Conservation (phyloP, 805 yeast genomes). For the Candida palmyrensis region DNA sequence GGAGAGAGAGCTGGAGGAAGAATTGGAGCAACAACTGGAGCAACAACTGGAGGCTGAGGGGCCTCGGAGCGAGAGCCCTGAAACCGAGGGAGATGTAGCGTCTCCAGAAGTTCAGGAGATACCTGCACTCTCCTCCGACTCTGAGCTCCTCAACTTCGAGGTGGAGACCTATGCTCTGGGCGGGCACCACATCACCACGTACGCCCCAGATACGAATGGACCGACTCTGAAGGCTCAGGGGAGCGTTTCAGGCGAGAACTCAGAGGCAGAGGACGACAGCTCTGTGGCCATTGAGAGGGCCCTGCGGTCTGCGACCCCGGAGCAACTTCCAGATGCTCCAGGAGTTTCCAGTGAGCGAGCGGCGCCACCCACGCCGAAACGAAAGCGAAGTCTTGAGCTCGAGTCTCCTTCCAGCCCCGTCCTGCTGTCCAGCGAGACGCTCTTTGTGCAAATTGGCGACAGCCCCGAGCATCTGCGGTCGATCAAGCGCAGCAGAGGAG, state of each 20-base stretch:
- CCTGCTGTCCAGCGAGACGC: background rate
- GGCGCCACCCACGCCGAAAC: background rate
- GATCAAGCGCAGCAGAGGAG: too few relatives aligned
- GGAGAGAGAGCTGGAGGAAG: constrained; percentile 2
- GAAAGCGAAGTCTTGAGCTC: too few relatives aligned
- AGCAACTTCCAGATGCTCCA: too few relatives aligned
- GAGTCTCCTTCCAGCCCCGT: too few relatives aligned
- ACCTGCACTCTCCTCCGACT: constrained; percentile 1
- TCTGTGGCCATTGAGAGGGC: constrained; percentile 3
- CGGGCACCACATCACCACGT: background rate
- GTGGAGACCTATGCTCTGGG: background rate
- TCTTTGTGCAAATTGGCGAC: background rate
- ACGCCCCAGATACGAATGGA: background rate
- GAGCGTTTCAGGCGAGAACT: constrained; percentile 2
- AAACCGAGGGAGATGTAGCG: constrained; percentile 2
- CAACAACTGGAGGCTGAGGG: background rate
- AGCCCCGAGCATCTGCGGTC: too few relatives aligned
- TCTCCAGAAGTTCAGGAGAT: background rate
- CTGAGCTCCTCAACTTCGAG: constrained; percentile 2
- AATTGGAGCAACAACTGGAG: constrained; percentile 3
- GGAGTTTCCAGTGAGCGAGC: too few relatives aligned
- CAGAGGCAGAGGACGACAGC: constrained; percentile 9
- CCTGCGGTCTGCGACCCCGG: background rate
- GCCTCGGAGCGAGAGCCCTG: background rate
- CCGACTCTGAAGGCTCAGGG: constrained; percentile 1